Conservation (phyloP, 768 basidiomycete species). For the Hericium alpestre region DNA sequence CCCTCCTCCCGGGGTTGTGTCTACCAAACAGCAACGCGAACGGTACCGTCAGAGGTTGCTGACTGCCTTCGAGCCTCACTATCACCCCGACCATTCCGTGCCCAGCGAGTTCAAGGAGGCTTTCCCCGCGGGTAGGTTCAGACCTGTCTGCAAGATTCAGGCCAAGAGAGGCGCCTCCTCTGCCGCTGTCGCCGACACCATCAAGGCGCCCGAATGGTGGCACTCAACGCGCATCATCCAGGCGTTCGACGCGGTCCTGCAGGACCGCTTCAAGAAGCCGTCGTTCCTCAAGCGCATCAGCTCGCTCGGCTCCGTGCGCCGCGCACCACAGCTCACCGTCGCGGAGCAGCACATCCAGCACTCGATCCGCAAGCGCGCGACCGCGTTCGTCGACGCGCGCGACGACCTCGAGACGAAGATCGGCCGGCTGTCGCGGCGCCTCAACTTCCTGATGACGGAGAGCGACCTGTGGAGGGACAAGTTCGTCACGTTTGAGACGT, state of each 20-base stretch:
- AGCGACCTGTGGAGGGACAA: slow-evolving; percentile 87
- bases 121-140: slow-evolving; percentile 85
- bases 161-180: slow-evolving; percentile 73
- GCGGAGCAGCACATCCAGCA: slow-evolving; percentile 82
- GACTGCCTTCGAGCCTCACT: slow-evolving; percentile 73
- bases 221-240: slow-evolving; percentile 83
- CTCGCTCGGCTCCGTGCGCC: slow-evolving; percentile 59
- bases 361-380: slow-evolving; percentile 89
- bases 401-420: slow-evolving; percentile 94
- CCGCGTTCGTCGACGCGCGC: slow-evolving; percentile 85
- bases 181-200: slow-evolving; percentile 77
- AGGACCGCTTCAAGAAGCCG: slow-evolving; percentile 88
- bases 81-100: slow-evolving; percentile 81
- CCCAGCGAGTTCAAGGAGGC: slow-evolving; percentile 92
- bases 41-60: slow-evolving; percentile 66
- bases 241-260: slow-evolving; percentile 79
- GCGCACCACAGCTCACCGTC: slow-evolving; percentile 53
- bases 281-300: slow-evolving; percentile 78
- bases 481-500: slow-evolving; percentile 88
- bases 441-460: slow-evolving; percentile 90
- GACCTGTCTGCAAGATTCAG: slow-evolving; percentile 85
- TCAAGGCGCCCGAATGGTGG: slow-evolving; percentile 92
- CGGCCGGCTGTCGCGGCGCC: slow-evolving; percentile 69
- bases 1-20: slow-evolving; percentile 66
- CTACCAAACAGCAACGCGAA: slow-evolving; percentile 70